phyloP scores from a whole-genome alignment of 106 monocot genomes.

The Acanthochlamys bracteata region DNA sequence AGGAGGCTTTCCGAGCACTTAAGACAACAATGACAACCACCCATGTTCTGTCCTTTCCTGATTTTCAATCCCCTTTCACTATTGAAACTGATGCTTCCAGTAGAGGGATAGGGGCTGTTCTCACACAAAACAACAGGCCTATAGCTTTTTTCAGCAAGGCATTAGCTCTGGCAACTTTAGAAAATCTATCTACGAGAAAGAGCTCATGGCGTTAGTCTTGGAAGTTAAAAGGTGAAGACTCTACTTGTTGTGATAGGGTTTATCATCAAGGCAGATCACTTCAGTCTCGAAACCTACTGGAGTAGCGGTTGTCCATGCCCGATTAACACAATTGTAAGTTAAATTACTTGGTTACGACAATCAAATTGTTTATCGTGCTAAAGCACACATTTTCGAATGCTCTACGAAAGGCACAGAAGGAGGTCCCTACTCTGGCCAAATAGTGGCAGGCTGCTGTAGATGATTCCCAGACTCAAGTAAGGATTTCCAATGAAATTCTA shows the following conservation, averaged over 20 bases:
- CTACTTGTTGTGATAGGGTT: neutral
- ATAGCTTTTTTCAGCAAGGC: neutral
- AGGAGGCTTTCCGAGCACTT: neutral
- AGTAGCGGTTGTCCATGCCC: neutral
- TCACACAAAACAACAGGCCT: neutral
- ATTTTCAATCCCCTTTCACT: neutral
- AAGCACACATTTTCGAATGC: too few species aligned
- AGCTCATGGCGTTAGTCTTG: neutral
- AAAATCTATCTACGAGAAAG: neutral
- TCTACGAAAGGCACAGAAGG: too few species aligned
- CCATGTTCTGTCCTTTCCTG: neutral
- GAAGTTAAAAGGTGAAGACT: neutral
- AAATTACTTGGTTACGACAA: neutral
- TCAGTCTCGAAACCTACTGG: neutral
- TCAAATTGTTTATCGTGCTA: neutral
- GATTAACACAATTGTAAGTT: neutral
- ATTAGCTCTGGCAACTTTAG: neutral
- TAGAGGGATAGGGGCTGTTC: neutral
- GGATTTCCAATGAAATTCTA: too few species aligned
- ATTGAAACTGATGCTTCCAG: slow-evolving; percentile 1
- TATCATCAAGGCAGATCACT: slow-evolving; percentile 1
- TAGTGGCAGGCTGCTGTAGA: too few species aligned
- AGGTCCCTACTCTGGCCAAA: too few species aligned
- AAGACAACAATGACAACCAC: neutral
- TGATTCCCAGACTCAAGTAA: too few species aligned